These are phyloP conservation scores for Tolypocladium ovalisporum DNA, from an alignment of 2,329 filamentous ascomycete genomes.

Conservation along the genomic window DNA sequence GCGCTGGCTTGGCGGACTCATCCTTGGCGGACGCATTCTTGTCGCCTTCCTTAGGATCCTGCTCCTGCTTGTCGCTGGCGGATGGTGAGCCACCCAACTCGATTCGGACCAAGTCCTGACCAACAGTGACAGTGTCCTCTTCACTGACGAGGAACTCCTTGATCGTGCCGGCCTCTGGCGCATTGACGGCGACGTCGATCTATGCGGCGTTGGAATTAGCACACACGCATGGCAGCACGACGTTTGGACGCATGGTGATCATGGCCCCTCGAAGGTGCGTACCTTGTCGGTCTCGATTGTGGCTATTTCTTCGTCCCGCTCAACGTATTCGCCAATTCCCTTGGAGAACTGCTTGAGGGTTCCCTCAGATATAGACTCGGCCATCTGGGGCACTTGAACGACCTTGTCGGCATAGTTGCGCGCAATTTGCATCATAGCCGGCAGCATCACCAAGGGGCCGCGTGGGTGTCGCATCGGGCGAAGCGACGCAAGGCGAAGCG, in stretches of 20 bases:
- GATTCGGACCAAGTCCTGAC: conserved; percentile 79
- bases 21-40: no score
- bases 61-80: conserved; percentile 26
- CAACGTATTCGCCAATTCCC: conserved; percentile 83
- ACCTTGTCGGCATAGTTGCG: conserved; percentile 66
- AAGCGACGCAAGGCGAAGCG: no score
- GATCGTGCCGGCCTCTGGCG: conserved; percentile 79
- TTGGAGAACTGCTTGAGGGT: conserved; percentile 95
- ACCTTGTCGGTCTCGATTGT: conserved; percentile 99
- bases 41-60: conserved; percentile 13
- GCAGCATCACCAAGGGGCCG: conserved; percentile 27
- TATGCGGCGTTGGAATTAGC: conserved; percentile 21
- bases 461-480: conserved; percentile 17
- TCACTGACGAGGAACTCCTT: conserved; percentile 86
- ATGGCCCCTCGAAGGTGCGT: conserved; percentile 11
- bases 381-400: conserved; percentile 95
- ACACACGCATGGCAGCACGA: background rate
- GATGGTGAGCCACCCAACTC: conserved; percentile 58
- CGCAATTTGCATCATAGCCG: conserved; percentile 42
- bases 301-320: conserved; percentile 93
- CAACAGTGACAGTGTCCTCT: conserved; percentile 90
- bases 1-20: conserved; percentile 11
- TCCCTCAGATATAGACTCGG: conserved; percentile 95
- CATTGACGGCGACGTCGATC: conserved; percentile 97
- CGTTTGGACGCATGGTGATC: background rate